Evolutionary conservation across 345 rosid genomes (phyloP).

Genomic region (Fremontodendron californicum): DNA sequence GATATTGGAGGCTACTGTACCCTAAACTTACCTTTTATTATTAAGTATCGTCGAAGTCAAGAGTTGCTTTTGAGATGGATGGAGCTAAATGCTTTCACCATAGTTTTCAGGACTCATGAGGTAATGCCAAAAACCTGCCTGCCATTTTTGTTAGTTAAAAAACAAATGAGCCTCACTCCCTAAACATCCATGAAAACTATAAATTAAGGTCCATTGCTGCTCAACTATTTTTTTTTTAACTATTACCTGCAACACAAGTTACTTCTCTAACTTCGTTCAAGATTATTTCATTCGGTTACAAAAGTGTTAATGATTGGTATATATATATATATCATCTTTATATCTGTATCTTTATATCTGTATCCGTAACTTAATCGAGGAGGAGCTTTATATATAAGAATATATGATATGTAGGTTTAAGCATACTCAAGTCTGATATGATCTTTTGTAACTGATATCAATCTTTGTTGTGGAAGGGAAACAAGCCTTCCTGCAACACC

Average conservation of each 20-base stretch:
- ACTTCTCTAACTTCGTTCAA: not conserved
- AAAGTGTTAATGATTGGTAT: not conserved
- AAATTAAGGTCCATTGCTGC: not conserved
- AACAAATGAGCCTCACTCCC: not conserved
- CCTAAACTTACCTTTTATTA: conserved; percentile 46
- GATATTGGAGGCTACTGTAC: conserved; percentile 77
- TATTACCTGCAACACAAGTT: not conserved
- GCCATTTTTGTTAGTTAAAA: conserved; percentile 14
- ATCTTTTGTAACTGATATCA: not conserved
- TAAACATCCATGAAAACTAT: not conserved
- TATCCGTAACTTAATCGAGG: not conserved
- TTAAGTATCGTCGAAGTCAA: conserved; percentile 53
- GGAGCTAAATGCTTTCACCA: conserved; percentile 68
- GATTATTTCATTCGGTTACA: not conserved
- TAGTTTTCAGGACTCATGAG: conserved; percentile 70
- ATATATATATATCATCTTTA: not conserved
- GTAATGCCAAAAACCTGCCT: conserved; percentile 30
- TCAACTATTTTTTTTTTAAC: not conserved
- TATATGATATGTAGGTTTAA: not conserved
- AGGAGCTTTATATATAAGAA: no score
- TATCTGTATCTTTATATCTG: no score
- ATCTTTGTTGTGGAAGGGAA: conserved; percentile 10
- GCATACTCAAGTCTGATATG: not conserved
- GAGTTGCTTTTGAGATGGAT: conserved; percentile 74
- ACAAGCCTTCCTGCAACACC: conserved; percentile 5